phyloP scores from a whole-genome alignment of 441 rosid genomes.

The Euphorbia corollata region DNA sequence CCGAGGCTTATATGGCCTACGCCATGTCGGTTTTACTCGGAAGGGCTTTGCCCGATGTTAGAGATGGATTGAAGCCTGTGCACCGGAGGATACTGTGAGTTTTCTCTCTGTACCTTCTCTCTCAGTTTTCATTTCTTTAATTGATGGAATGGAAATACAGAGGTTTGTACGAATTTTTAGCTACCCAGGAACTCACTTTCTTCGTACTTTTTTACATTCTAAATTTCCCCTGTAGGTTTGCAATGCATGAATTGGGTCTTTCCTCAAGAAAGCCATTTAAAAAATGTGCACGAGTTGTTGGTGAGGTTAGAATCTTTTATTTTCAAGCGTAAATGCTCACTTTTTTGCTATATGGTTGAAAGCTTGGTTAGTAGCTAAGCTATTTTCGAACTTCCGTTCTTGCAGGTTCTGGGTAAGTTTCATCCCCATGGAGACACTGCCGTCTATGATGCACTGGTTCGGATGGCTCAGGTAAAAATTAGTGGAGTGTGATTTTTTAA shows the following conservation, averaged over 20 bases:
- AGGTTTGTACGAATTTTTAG: not conserved
- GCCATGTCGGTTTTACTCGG: conserved; percentile 92
- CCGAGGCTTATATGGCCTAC: conserved; percentile 77
- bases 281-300: conserved; percentile 98
- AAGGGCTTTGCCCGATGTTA: conserved; percentile 81
- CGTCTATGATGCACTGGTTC: conserved; percentile 85
- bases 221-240: conserved; percentile 44
- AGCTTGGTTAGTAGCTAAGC: not conserved
- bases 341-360: not conserved
- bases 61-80: conserved; percentile 91
- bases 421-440: conserved; percentile 98
- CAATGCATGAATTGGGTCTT: conserved; percentile 94
- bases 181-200: not conserved
- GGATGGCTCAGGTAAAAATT: conserved; percentile 88
- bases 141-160: not conserved
- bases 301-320: conserved; percentile 54
- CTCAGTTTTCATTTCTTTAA: too few relatives aligned
- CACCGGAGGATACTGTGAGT: conserved; percentile 81
- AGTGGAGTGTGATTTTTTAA: not conserved
- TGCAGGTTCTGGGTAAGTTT: conserved; percentile 88
- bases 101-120: too few relatives aligned
- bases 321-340: not conserved
- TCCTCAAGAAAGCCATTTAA: conserved; percentile 81
- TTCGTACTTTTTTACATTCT: not conserved
- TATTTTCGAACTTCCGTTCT: not conserved